Evolutionary conservation across 306 rosid species (phyloP).

Genomic region (Macrotyloma uniflorum): DNA sequence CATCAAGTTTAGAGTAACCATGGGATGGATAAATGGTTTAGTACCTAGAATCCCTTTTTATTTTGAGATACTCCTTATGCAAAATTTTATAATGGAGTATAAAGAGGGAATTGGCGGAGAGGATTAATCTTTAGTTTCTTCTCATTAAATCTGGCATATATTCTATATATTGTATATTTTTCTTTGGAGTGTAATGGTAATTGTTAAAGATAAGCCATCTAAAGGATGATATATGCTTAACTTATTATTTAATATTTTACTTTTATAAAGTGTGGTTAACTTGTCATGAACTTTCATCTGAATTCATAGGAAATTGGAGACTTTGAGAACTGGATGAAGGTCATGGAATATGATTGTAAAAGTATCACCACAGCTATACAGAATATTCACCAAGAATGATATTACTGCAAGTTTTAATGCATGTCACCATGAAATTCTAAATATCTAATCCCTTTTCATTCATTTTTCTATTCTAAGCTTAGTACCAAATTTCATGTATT

Average conservation of each 20-base stretch:
- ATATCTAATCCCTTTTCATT: constrained; percentile 26
- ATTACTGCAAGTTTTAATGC: constrained; percentile 30
- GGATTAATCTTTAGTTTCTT: neutral
- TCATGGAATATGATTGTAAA: constrained; percentile 67
- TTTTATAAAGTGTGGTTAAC: constrained; percentile 10
- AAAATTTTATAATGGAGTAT: neutral
- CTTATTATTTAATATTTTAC: neutral
- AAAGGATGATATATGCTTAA: neutral
- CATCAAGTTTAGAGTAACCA: neutral
- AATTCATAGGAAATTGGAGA: constrained; percentile 68
- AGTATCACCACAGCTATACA: constrained; percentile 64
- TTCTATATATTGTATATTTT: neutral
- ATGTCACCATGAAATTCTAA: constrained; percentile 32
- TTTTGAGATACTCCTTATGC: constrained; percentile 1
- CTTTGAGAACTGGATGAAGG: constrained; percentile 74
- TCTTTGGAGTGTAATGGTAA: neutral
- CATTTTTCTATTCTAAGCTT: constrained; percentile 12
- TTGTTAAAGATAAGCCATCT: neutral
- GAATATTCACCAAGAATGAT: constrained; percentile 62
- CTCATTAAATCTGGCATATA: constrained; percentile 1
- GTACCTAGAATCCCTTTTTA: neutral
- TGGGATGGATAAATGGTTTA: neutral
- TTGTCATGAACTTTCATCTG: neutral
- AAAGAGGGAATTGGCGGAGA: constrained; percentile 22
- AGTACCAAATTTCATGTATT: constrained; percentile 17